Conservation (phyloP, 805 yeast species). For the Hanseniaspora clermontiae region DNA sequence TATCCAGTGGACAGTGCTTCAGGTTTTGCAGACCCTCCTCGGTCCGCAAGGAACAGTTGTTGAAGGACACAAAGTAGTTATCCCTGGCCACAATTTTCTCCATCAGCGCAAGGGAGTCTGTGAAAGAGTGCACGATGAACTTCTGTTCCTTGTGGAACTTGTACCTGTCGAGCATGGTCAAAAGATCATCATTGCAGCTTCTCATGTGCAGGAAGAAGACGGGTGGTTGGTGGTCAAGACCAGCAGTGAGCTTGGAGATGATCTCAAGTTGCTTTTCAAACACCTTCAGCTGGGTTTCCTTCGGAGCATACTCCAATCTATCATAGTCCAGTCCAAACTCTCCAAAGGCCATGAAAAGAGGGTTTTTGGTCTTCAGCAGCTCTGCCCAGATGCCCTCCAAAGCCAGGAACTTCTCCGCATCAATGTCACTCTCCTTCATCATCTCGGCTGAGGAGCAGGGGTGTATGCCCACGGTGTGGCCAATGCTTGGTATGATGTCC, state of each 20-base stretch:
- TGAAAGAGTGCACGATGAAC: conserved; percentile 92
- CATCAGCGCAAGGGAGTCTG: conserved; percentile 64
- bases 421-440: conserved; percentile 17
- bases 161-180: conserved; percentile 45
- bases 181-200: conserved; percentile 69
- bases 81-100: conserved; percentile 29
- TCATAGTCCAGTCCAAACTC: conserved; percentile 95
- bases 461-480: conserved; percentile 84
- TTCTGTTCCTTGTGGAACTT: conserved; percentile 30
- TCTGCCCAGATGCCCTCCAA: conserved; percentile 40
- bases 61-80: conserved; percentile 54
- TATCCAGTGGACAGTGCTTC: conserved; percentile 63
- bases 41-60: conserved; percentile 84
- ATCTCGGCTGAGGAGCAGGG: conserved; percentile 73
- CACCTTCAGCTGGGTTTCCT: conserved; percentile 50
- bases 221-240: conserved; percentile 40
- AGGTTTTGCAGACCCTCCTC: conserved; percentile 7
- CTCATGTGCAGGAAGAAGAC: conserved; percentile 90
- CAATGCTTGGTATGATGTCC: conserved; percentile 25
- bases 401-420: conserved; percentile 26
- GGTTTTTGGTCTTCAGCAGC: conserved; percentile 31
- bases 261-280: conserved; percentile 66
- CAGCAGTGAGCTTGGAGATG: conserved; percentile 19
- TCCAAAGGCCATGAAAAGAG: conserved; percentile 74
- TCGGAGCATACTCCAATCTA: conserved; percentile 62